Base-by-base conservation (phyloP, 306 rosid genomes). In the Lablab purpureus region DNA sequence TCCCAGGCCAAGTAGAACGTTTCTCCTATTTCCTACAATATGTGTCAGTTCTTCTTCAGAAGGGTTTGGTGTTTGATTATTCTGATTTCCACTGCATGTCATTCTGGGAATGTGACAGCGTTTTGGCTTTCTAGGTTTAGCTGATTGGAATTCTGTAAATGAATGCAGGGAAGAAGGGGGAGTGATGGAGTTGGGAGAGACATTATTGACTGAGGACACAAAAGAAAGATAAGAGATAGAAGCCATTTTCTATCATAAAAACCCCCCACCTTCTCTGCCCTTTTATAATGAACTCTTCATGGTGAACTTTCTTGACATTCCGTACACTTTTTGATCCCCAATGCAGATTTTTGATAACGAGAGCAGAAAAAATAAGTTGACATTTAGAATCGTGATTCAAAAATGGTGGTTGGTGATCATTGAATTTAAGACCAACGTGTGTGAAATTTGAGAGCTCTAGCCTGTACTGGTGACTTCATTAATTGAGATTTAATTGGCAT, bases 1-100 rank as follows among this genome's bases (percentile, higher is more conserved):
- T 75, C 94, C 93, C 0, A 91, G 85, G 2, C 97, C 94, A 4
- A 94, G 36, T 4, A 94, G 89, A 25, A 94, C 67, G 50, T 88
- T 72, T 59, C 97, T 88, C 59, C 97, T 81, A 4, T 87, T 82
- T 27, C 77, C 83, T 45, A 78, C 25, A 19, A 62, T 50, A 12
- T 59, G 43, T 43, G 43, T 10, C 28, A 13, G 30, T 54, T 85
- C 72, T 40, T 47, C 54, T 12, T 79, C 55, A 0, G 58, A 2
- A n/a, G 54, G 3, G 19, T 49, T 62, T 79, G 58, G 22, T 56
- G 6, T 60, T 32, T 69, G 32, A n/a, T 55, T 81, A 34, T 65
- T 63, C 72, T 63, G 64, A 75, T 79, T 75, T 43, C 11, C 46
- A 59, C 32, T 77, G 77, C 91, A 88, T 56, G 84, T 9, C 1